phyloP scores from a whole-genome alignment of 2,329 filamentous ascomycete genomes.

The Ophidiomyces ophidiicola region DNA sequence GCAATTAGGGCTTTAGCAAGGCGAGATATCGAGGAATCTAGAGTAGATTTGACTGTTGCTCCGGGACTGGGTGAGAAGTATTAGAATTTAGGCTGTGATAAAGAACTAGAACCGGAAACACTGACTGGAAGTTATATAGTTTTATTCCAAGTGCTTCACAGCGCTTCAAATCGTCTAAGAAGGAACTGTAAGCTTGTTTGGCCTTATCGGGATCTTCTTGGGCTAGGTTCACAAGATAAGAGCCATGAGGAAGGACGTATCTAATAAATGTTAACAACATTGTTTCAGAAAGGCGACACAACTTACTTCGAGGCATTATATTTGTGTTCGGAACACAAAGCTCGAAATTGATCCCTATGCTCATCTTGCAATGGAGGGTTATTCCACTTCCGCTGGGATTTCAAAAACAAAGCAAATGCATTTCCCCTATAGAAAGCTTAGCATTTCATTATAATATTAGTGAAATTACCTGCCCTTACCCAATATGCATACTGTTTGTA shows the following conservation, averaged over 20 bases:
- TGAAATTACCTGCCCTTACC: constrained; percentile 28
- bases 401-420: constrained; percentile 86
- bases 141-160: constrained; percentile 76
- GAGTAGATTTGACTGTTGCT: constrained; percentile 56
- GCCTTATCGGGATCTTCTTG: constrained; percentile 70
- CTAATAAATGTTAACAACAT: constrained; percentile 21
- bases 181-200: constrained; percentile 70
- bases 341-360: constrained; percentile 56
- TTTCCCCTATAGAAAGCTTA: constrained; percentile 51
- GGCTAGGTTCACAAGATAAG: constrained; percentile 91
- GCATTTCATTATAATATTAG: neutral
- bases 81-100: neutral
- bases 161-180: constrained; percentile 74
- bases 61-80: constrained; percentile 48
- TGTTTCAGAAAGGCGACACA: neutral
- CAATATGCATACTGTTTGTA: constrained; percentile 63
- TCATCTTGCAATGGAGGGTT: constrained; percentile 64
- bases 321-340: constrained; percentile 52
- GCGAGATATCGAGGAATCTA: constrained; percentile 58
- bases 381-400: constrained; percentile 90
- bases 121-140: constrained; percentile 88
- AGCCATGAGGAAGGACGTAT: constrained; percentile 81
- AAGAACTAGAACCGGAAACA: neutral
- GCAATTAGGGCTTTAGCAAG: constrained; percentile 74
- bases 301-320: constrained; percentile 53